Evolutionary conservation across 768 basidiomycete species (phyloP), one percentile per base, ranked within the genome.

Genomic region (Tubosaeta brunneosetosa): DNA sequence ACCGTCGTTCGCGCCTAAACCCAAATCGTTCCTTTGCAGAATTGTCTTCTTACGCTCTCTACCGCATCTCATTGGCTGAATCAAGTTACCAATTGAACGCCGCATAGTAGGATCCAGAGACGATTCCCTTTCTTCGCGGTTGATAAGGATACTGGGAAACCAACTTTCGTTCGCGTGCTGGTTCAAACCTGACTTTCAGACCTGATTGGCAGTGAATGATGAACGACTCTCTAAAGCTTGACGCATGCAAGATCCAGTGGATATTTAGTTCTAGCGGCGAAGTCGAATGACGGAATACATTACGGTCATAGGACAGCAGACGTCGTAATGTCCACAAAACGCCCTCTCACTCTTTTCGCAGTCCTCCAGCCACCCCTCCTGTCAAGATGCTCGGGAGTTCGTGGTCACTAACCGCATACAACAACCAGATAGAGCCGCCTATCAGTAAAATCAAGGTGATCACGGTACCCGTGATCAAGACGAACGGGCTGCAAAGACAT

Each of bases 371-470:
- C 52, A 81, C 77, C 45, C 81, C 81, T 16, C 84, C 84, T 26
- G 83, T 74, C 29, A 93, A 69, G 22, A 85, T 86, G 58, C 85
- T 86, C n/a, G 91, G 91, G 49, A 92, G 70, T 56, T 81, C 77
- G 55, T 80, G 71, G 41, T 70, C 70, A 17, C 84, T 88, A 33
- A 90, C 76, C 8, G 72, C 74, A 47, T 78, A 84, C 14, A 93
- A 75, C 29, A 93, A 67, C 6, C 78, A 78, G 34, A 91, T 71
- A 2, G 87, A 83, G 14, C 84, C 85, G n/a, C 74, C 76, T 33
- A 86, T 73, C 50, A 91, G 68, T 25, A 91, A 68, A 22, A 89
- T 66, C 38, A 93, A 68, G 6, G 77, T 77, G 50, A 91, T 68
- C 26, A 77, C 77, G 2, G 85, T 88, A 42, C 91, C 89, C 2